Conservation (phyloP, 164 flowering plant species). For the Chloranthus sessilifolius region DNA sequence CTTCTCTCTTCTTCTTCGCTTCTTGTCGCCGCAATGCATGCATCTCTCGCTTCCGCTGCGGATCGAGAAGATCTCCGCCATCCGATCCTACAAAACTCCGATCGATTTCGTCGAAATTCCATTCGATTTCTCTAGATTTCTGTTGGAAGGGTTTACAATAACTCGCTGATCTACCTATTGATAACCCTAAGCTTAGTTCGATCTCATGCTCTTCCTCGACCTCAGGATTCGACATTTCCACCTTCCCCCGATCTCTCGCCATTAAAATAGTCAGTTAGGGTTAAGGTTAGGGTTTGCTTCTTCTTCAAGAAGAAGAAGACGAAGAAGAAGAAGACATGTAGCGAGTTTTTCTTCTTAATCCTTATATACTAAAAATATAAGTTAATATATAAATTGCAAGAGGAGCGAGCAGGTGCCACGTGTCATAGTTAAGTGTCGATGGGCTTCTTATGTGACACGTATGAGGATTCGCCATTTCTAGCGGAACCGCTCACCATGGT, state of each 20-base stretch:
- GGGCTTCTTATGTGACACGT: no score
- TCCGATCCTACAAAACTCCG: neutral
- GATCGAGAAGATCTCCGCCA: constrained; percentile 11
- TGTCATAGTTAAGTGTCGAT: neutral
- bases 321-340: no score
- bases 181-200: constrained; percentile 46
- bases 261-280: no score
- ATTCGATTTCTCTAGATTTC: neutral
- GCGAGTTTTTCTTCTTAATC: neutral
- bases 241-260: neutral
- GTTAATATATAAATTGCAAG: neutral
- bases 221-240: neutral
- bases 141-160: constrained; percentile 11
- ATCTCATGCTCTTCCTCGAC: constrained; percentile 26
- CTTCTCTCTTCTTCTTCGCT: constrained; percentile 39
- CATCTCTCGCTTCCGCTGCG: constrained; percentile 30
- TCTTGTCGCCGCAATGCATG: constrained; percentile 43
- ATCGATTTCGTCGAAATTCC: no score
- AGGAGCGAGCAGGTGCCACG: neutral
- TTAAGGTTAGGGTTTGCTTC: neutral
- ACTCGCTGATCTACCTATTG: constrained; percentile 42
- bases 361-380: neutral
- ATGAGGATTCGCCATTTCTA: no score
- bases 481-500: no score
- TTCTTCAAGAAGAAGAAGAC: no score